Evolutionary conservation across 495 filamentous ascomycete genomes (phyloP), one percentile per base, ranked within the genome.

Genomic region (Achaetomiella virescens): DNA sequence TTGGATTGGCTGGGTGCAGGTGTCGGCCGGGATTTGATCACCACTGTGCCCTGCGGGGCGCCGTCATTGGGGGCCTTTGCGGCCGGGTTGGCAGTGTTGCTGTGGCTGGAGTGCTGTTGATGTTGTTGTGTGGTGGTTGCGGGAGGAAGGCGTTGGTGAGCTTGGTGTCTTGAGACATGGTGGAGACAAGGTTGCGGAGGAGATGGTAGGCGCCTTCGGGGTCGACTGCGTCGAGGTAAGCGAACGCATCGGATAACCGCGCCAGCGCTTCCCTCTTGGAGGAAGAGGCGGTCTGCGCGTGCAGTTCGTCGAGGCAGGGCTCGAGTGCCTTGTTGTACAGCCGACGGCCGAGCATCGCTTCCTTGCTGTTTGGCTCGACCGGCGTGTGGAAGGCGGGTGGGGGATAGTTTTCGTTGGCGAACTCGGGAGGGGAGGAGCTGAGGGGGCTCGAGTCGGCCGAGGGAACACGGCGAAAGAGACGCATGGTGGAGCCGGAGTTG

Each of bases 151-250:
- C 68, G 18, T 63, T 61, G 52, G 60, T 70, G 8, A 79, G 57
- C 55, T 67, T 77, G 35, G 46, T 57, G 48, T 79, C 76, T 18
- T 76, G 72, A 5, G 68, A 64, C 6, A 77, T 61, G 21, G 68
- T 58, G 1, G 69, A 49, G 42, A 90, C 81, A 38, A 90, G 82
- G 46, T 78, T 75, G 62, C 82, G 82, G 45, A 98, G 71, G 12
- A 98, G 79, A 46, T 92, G 84, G 61, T 90, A 95, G 25, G 91
- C 82, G 24, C 91, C 91, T 70, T 97, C 93, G 0, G 93, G 92
- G 61, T 98, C 91, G 20, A 91, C 79, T 48, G 85, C 82, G 72
- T 97, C 88, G 33, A 98, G 79, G 9, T 83, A 78, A 9, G 84
- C 87, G 78, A 90, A 95, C 2, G 92, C 91, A 61, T 91, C 85